Conservation (phyloP, 306 rosid genomes). For the Malus asiatica region DNA sequence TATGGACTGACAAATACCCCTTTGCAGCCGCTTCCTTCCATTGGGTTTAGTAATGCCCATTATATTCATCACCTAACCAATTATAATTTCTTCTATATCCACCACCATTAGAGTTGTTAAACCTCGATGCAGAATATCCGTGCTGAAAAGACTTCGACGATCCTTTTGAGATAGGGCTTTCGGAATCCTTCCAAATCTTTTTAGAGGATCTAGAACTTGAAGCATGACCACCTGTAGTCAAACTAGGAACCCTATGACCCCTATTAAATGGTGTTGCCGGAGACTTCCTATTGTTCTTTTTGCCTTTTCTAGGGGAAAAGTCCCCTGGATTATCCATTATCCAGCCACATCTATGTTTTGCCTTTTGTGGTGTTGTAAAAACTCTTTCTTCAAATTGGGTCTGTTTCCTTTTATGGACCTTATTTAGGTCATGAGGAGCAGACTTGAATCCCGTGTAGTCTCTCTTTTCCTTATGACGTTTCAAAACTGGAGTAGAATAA, state of each 20-base stretch:
- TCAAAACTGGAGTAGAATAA: constrained; percentile 25
- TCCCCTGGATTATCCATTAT: constrained; percentile 38
- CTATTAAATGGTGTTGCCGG: constrained; percentile 35
- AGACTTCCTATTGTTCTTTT: constrained; percentile 26
- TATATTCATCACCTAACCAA: constrained; percentile 30
- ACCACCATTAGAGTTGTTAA: constrained; percentile 32
- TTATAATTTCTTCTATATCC: constrained; percentile 35
- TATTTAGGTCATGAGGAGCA: constrained; percentile 45
- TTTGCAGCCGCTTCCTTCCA: background rate
- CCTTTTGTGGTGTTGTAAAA: constrained; percentile 30
- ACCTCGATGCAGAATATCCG: constrained; percentile 49
- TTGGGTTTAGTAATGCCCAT: background rate
- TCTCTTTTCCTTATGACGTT: constrained; percentile 35
- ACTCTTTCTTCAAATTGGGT: constrained; percentile 31
- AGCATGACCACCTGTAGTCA: constrained; percentile 26
- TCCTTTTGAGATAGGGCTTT: constrained; percentile 33
- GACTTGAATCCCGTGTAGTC: constrained; percentile 40
- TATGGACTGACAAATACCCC: background rate
- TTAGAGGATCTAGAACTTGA: constrained; percentile 27
- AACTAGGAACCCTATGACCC: constrained; percentile 15
- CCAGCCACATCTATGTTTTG: constrained; percentile 50
- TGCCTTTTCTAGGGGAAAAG: constrained; percentile 26
- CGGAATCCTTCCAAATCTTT: constrained; percentile 16
- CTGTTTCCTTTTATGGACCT: constrained; percentile 39
- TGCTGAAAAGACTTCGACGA: constrained; percentile 20